Conservation (phyloP, 2,329 filamentous ascomycete genomes). For the Mycosphaerella sp. region DNA sequence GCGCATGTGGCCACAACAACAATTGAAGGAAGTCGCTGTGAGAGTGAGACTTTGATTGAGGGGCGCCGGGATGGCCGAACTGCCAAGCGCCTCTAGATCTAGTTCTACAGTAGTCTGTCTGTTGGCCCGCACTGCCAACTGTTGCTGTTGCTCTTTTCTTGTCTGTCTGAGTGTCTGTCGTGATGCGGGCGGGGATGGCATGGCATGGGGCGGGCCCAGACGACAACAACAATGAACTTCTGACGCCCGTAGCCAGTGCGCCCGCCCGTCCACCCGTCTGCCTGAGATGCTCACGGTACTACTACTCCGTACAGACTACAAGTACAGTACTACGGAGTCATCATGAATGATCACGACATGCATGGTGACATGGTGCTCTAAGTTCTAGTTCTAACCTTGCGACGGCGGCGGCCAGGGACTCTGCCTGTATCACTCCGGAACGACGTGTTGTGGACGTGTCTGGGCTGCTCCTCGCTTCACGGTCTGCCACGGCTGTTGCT, state of each 20-base stretch:
- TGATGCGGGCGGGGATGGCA: too few relatives aligned
- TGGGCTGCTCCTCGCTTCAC: conserved; percentile 2
- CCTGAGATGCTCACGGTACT: conserved; percentile 2
- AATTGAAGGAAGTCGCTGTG: not conserved
- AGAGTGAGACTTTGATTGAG: not conserved
- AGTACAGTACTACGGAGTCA: too few relatives aligned
- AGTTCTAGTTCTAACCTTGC: not conserved
- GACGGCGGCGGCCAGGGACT: not conserved
- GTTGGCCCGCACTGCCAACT: not conserved
- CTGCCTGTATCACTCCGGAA: not conserved
- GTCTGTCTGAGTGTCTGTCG: too few relatives aligned
- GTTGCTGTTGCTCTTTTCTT: too few relatives aligned
- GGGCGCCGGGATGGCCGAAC: not conserved
- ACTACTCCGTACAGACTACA: too few relatives aligned
- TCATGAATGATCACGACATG: not conserved
- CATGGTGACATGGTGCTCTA: too few relatives aligned
- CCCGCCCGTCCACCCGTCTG: too few relatives aligned
- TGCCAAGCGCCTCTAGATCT: too few relatives aligned
- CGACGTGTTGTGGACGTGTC: conserved; percentile 6
- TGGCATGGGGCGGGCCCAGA: too few relatives aligned
- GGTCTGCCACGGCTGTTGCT: conserved; percentile 3
- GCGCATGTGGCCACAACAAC: too few relatives aligned
- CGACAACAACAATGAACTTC: too few relatives aligned
- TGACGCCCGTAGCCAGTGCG: not conserved
- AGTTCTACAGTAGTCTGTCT: too few relatives aligned